Evolutionary conservation across 2,329 filamentous ascomycete genomes (phyloP).

Genomic region (Fusarium lyarnte): DNA sequence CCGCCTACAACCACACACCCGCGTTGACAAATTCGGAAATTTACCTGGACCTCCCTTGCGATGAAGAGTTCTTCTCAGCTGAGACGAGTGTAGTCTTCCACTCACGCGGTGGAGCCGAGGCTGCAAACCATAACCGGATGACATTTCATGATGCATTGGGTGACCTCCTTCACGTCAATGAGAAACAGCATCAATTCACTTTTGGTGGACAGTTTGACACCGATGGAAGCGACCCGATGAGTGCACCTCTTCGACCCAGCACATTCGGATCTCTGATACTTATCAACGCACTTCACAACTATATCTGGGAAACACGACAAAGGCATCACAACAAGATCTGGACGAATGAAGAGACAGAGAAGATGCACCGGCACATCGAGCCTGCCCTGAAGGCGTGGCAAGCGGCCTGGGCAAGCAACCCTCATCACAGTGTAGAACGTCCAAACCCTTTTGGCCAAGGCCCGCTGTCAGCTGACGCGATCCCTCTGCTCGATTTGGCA

Average conservation of each 20-base stretch:
- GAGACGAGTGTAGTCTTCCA: conserved; percentile 85
- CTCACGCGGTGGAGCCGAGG: conserved; percentile 75
- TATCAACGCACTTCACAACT: conserved; percentile 95
- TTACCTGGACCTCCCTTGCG: conserved; percentile 86
- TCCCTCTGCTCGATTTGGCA: conserved; percentile 89
- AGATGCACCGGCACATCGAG: conserved; percentile 95
- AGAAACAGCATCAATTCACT: conserved; percentile 63
- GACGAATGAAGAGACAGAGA: conserved; percentile 92
- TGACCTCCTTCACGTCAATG: conserved; percentile 80
- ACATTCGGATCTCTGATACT: conserved; percentile 91
- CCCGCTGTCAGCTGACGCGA: conserved; percentile 87
- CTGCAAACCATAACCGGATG: conserved; percentile 74
- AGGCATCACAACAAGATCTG: conserved; percentile 87
- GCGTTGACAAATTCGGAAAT: conserved; percentile 95
- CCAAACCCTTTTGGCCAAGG: conserved; percentile 85
- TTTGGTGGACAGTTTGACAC: conserved; percentile 29
- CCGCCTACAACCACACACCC: conserved; percentile 91
- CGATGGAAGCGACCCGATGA: conserved; percentile 55
- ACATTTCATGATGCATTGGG: conserved; percentile 86
- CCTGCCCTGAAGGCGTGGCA: conserved; percentile 95
- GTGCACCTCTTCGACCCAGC: conserved; percentile 79
- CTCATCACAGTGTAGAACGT: conserved; percentile 82
- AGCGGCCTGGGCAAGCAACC: conserved; percentile 87
- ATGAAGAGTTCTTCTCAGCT: conserved; percentile 89
- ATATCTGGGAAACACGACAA: conserved; percentile 97